Percentiles rank a stretch among this genome's conserved stretches.
These are phyloP conservation scores for Paramecium sexaurelia DNA, from an alignment of 73 alveolate species.

Conservation along the genomic window DNA sequence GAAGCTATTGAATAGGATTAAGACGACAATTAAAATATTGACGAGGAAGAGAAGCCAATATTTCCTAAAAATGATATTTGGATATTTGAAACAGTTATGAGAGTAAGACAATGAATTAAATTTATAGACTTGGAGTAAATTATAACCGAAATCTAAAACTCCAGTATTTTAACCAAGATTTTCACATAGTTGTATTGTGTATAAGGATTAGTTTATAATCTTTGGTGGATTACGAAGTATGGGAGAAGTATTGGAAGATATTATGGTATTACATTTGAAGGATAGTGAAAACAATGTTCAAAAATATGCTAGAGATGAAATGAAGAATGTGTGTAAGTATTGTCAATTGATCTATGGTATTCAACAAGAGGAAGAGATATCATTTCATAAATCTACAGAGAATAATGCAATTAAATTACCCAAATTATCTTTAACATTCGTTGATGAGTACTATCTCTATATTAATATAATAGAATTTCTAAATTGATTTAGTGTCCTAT, in stretches of 20 bases:
- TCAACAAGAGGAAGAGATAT: slow-evolving; percentile 3
- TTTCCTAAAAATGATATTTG: slow-evolving; percentile 66
- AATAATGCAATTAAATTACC: not conserved
- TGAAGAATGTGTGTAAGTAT: slow-evolving; percentile 46
- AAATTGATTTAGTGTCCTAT: not conserved
- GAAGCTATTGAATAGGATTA: not conserved
- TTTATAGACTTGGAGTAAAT: slow-evolving; percentile 41
- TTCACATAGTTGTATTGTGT: slow-evolving; percentile 56
- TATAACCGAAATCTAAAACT: not conserved
- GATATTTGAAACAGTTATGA: slow-evolving; percentile 68
- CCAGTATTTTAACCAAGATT: slow-evolving; percentile 39
- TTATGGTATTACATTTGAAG: slow-evolving; percentile 65
- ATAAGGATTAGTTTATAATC: slow-evolving; percentile 60
- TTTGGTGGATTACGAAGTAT: slow-evolving; percentile 60
- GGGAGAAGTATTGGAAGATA: slow-evolving; percentile 62
- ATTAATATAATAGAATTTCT: not conserved
- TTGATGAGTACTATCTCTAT: not conserved
- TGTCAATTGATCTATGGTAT: slow-evolving; percentile 46
- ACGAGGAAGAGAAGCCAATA: slow-evolving; percentile 52
- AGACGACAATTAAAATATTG: not conserved
- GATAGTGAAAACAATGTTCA: slow-evolving; percentile 57
- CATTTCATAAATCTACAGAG: not conserved
- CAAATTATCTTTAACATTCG: not conserved
- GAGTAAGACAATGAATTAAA: not conserved
- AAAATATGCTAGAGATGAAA: slow-evolving; percentile 30